Percentiles rank a stretch among this genome's conserved stretches.
phyloP scores from a whole-genome alignment of 257 asterid genomes.

The Scutellaria baicalensis region DNA sequence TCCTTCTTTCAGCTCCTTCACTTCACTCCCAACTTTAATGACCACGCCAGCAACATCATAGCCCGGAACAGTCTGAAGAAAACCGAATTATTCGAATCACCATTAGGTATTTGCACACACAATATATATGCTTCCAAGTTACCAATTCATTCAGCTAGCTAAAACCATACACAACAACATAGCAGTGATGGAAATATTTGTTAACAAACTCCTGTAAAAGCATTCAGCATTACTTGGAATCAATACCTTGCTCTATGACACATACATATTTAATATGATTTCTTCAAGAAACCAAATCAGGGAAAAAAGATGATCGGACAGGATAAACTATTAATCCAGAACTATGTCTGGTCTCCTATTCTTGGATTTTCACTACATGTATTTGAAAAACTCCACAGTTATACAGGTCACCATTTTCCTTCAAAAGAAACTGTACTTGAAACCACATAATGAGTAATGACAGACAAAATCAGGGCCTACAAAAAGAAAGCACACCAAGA shows the following conservation, averaged over 20 bases:
- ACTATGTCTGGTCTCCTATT: no score
- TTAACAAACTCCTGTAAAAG: neutral
- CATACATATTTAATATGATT: neutral
- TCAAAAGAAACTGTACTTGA: no score
- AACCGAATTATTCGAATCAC: neutral
- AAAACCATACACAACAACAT: neutral
- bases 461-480: no score
- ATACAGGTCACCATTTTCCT: no score
- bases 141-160: neutral
- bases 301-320: no score
- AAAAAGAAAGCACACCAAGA: neutral
- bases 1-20: constrained; percentile 71
- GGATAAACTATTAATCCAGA: neutral
- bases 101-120: neutral
- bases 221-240: neutral
- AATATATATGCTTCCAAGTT: neutral
- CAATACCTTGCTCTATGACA: neutral
- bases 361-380: no score
- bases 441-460: no score
- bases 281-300: neutral
- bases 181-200: neutral
- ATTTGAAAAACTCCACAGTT: no score
- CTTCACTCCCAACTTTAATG: constrained; percentile 79
- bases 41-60: constrained; percentile 93
- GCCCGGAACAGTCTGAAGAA: constrained; percentile 75